Evolutionary conservation across 805 yeast genomes (phyloP), one percentile per base, ranked within the genome.

Genomic region (Starmerella bombicola): DNA sequence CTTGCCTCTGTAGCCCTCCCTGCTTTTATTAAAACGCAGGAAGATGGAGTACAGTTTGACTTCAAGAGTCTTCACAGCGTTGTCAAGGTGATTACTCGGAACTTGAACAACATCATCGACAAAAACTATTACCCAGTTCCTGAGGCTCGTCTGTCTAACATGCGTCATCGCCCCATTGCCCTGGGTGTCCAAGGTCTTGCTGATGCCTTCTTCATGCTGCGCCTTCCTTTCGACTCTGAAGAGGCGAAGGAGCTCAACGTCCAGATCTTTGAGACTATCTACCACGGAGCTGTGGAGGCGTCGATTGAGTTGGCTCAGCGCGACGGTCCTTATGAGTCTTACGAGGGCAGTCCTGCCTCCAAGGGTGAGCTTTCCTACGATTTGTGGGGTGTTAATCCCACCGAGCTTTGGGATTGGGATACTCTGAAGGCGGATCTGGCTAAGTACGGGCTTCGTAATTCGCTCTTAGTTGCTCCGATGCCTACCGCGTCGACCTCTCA

Each of bases 401-500:
- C 80, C n/a, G 73, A 69, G 25, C 66, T 83, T 47, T 86, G 85
- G 74, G 93, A 88, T 53, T 88, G 97, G 97, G 80, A 73, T 48
- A 48, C 61, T 5, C 61, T 84, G 52, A 84, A 80, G 61, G 64
- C 62, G 9, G 64, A 73, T 30, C 68, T 88, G 46, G 63, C 63
- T 38, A 60, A 63, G 47, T 62, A 74, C 54, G 97, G 97, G 35
- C 54, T 88, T 31, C 68, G 96, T 56, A 88, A 88, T 66, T 88
- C 96, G 4, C 64, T 88, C 42, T 47, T 54, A 2, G 53, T 52
- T 13, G 95, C 93, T 2, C 91, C 95, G 39, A 88, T 88, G 97
- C 97, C 97, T 33, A 88, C 97, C 15, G 97, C 97, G 2, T 84
- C 96, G 1, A 88, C 97, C 2, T 88, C 97, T 3, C 96, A 85